Percentiles rank a stretch among this genome's conserved stretches.
These are phyloP conservation scores for Gracilaria caudata DNA, from an alignment of 23 red algal genomes.

Conservation along the genomic window DNA sequence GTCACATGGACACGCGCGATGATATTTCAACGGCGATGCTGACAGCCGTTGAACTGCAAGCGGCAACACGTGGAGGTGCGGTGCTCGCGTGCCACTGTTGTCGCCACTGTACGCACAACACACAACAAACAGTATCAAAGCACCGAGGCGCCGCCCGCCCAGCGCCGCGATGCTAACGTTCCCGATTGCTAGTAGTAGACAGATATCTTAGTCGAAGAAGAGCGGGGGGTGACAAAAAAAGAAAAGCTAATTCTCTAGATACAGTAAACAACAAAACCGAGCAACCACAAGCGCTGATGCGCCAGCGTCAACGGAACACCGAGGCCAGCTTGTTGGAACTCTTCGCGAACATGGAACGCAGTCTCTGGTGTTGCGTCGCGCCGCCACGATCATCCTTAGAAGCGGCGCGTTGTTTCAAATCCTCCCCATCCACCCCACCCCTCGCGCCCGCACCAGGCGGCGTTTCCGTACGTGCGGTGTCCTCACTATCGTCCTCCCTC, in stretches of 20 bases:
- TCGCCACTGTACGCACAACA: too few species aligned
- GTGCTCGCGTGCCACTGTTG: too few species aligned
- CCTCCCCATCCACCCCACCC: not conserved
- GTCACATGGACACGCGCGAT: not conserved
- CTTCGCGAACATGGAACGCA: conserved; percentile 16
- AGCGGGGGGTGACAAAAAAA: too few species aligned
- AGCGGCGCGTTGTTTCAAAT: not conserved
- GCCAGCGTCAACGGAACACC: not conserved
- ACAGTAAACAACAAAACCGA: not conserved
- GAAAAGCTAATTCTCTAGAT: too few species aligned
- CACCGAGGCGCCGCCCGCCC: too few species aligned
- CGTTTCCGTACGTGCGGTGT: not conserved
- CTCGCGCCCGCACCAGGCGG: not conserved
- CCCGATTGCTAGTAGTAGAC: too few species aligned
- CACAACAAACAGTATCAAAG: too few species aligned
- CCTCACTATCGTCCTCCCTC: not conserved
- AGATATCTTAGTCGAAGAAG: too few species aligned
- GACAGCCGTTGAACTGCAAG: not conserved
- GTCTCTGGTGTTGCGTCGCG: too few species aligned
- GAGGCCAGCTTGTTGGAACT: conserved; percentile 17
- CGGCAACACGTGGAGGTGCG: not conserved
- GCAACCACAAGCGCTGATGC: not conserved
- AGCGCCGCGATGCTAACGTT: too few species aligned
- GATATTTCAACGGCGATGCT: not conserved
- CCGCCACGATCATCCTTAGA: not conserved